A percentile compares a stretch with the other conserved stretches of the same genome.
Conservation (phyloP, 1,284 basidiomycete genomes). For the Exobasidium cylindrosporum region DNA sequence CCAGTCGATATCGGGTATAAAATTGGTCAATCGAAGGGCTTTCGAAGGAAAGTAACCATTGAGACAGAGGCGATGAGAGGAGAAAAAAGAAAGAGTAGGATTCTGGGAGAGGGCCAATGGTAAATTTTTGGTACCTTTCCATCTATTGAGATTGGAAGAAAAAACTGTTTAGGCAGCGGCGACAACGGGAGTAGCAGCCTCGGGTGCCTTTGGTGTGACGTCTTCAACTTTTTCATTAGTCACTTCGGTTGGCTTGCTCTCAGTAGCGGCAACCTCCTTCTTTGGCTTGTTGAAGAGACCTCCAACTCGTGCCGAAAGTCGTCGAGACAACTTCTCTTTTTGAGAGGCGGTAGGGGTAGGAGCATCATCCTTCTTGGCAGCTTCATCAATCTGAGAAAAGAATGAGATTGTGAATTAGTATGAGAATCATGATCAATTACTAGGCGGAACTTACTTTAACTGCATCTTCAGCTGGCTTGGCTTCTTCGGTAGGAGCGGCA, state of each 20-base stretch:
- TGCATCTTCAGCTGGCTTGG: slow-evolving; percentile 22
- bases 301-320: slow-evolving; percentile 39
- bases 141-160: background rate
- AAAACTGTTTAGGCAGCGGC: slow-evolving; percentile 10
- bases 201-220: slow-evolving; percentile 18
- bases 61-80: background rate
- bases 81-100: background rate
- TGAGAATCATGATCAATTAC: too few relatives aligned
- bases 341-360: slow-evolving; percentile 32
- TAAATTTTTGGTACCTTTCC: background rate
- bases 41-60: background rate
- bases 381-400: slow-evolving; percentile 28
- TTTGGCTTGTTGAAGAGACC: slow-evolving; percentile 40
- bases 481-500: slow-evolving; percentile 20
- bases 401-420: background rate
- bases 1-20: background rate
- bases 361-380: slow-evolving; percentile 30
- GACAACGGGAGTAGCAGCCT: slow-evolving; percentile 26
- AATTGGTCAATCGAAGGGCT: slow-evolving; percentile 3
- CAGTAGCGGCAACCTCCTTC: slow-evolving; percentile 30
- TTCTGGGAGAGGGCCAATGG: background rate
- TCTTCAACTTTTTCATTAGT: slow-evolving; percentile 16
- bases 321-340: slow-evolving; percentile 43
- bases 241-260: slow-evolving; percentile 23
- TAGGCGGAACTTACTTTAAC: slow-evolving; percentile 34